Base-by-base conservation (phyloP, 805 yeast species). In the Kluyveromyces aestuarii region DNA sequence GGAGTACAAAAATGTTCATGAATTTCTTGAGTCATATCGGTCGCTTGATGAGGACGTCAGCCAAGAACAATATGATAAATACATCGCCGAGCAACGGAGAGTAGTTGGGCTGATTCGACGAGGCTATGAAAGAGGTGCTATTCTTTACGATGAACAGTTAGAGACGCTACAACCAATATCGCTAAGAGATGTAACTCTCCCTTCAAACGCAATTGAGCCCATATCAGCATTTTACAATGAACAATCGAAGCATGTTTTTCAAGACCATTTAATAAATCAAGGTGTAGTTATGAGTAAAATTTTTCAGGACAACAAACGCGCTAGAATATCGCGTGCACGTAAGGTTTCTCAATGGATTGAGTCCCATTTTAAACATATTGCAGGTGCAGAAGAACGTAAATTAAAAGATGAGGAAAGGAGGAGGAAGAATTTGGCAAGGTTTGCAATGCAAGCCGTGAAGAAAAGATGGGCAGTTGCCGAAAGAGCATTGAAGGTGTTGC, bases 391-490 rank as follows among this genome's bases (percentile, higher is more conserved):
- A 54, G 98, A 91, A 55, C 77, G 95, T 50, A 78, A 80, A 50
- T 75, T 76, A 19, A 82, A 82, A 54, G 95, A 85, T 50, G 79
- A 81, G 56, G 95, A 89, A 56, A 84, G 79, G 56, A 79, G 80
- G 47, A 72, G 84, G 50, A 72, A 75, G 49, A 78, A 76, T 50
- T 64, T 91, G 35, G 95, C 96, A n/a, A 79, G 87, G 56, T 75
- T 82, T 44, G 85, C 95, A 0, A 84, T 86, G 1, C 82, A 79
- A 57, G 88, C 89, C 41, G 96, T 93, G 10, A 84, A 84, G 66
- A 88, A 82, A 63, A 81, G 93, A 59, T 93, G 99, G 99, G 70
- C 75, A 19, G 74, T 89, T 44, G 99, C 97, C 2, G 87, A 83
- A 52, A 88, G 86, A 62, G 95, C 87, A 1, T 83, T 77, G 60